Evolutionary conservation across 345 rosid genomes (phyloP).

Genomic region (Hibiscus tridactylites): DNA sequence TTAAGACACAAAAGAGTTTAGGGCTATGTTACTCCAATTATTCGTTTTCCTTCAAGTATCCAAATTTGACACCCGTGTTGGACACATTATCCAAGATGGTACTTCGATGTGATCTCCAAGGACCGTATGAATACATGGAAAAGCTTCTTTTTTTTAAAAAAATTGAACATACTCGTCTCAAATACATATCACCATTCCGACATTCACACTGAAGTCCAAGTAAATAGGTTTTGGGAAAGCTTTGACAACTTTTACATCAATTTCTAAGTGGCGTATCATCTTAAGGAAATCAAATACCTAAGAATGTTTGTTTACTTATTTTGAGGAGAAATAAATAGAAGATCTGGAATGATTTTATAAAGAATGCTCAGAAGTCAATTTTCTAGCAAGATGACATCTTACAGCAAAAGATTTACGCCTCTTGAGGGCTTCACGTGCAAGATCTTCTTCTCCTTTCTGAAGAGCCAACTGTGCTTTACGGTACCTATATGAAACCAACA

Average conservation of each 20-base stretch:
- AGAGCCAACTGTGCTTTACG: constrained; percentile 76
- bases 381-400: background rate
- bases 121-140: too few relatives aligned
- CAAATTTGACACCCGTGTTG: too few relatives aligned
- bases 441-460: constrained; percentile 72
- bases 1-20: background rate
- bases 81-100: too few relatives aligned
- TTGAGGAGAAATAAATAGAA: background rate
- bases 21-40: too few relatives aligned
- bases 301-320: background rate
- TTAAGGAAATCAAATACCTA: background rate
- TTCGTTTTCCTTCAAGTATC: too few relatives aligned
- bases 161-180: too few relatives aligned
- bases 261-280: background rate
- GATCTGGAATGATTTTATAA: background rate
- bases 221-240: background rate
- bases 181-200: too few relatives aligned
- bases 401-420: constrained; percentile 67
- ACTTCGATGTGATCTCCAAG: too few relatives aligned
- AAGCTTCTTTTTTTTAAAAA: too few relatives aligned
- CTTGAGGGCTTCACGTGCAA: constrained; percentile 80
- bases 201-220: too few relatives aligned
- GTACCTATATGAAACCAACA: constrained; percentile 38
- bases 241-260: background rate
- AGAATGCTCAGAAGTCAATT: background rate